A percentile compares a stretch with the other conserved stretches of the same genome.
phyloP scores from a whole-genome alignment of 2,329 filamentous ascomycete genomes.

The Elsinoe fawcettii region DNA sequence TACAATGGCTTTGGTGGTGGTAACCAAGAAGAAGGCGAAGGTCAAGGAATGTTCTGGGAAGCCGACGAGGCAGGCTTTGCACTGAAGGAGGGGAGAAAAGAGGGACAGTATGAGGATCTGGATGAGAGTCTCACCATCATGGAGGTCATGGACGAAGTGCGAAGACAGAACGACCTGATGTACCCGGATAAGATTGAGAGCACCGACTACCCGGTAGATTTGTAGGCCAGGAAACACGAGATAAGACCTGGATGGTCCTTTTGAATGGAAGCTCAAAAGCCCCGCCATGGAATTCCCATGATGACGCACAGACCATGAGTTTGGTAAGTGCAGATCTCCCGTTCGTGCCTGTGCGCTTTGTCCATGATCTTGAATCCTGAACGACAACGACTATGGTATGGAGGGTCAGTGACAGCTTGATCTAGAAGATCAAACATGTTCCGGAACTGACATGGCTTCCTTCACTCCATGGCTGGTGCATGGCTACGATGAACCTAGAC shows the following conservation, averaged over 20 bases:
- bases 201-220: conserved; percentile 44
- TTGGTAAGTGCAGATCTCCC: background rate
- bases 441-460: background rate
- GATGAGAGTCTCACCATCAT: conserved; percentile 78
- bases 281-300: background rate
- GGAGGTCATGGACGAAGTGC: conserved; percentile 67
- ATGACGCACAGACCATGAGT: conserved; percentile 1
- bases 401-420: no score
- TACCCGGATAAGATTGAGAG: conserved; percentile 63
- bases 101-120: conserved; percentile 63
- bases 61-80: conserved; percentile 71
- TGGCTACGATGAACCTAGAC: background rate
- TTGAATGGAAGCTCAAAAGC: background rate
- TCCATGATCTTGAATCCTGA: background rate
- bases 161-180: conserved; percentile 52
- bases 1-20: conserved; percentile 40
- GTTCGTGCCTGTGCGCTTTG: background rate
- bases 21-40: conserved; percentile 47
- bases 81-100: conserved; percentile 65
- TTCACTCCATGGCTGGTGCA: background rate
- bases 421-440: background rate
- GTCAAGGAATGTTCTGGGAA: conserved; percentile 85
- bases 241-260: background rate
- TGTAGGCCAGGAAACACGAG: conserved; percentile 19
- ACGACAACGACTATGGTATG: no score